Base-by-base conservation (phyloP, 2,329 filamentous ascomycete genomes). In the Colletotrichum melonis region DNA sequence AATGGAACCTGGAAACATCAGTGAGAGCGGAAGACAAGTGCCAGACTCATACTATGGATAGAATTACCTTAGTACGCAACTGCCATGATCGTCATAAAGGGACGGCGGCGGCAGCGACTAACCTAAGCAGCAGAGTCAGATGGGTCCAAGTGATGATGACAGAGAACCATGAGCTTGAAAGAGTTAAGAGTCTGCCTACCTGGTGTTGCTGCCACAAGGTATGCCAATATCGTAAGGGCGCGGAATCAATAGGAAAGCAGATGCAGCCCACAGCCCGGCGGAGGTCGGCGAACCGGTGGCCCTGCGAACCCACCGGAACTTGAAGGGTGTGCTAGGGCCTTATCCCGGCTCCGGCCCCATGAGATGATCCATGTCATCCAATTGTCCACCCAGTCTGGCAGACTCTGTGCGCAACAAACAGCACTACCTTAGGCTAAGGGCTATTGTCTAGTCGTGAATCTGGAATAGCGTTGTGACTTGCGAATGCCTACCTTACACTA, bases 301-400 rank as follows among this genome's bases (percentile, higher is more conserved):
- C 68, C 60, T 69, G 28, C 26, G 49, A 68, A 52, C 64, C 63
- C 69, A 69, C 38, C 62, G 26, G 57, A 42, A 42, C 38, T 42
- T 42, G 38, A 38, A 67, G 49, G 60, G 32, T 58, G 57, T 72
- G 58, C 38, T 54, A 59, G 65, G 38, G 65, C 49, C 62, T 8
- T n/a, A 59, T 63, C 65, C 38, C 19, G 65, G 64, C 58, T 26
- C 56, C 26, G 68, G n/a, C 55, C 55, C 56, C 63, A 46, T 30
- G 28, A 35, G 24, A 24, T 30, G 54, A 55, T n/a, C 65, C 38
- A 69, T 69, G 58, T 38, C 69, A 64, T 69, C 66, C 69, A 69
- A 42, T 68, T 35, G 58, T 46, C 22, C 64, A 55, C 56, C 68
- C 55, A 59, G 52, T 55, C 63, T 49, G 19, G 42, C 42, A 49